Evolutionary conservation across 257 asterid genomes (phyloP).

Genomic region (Solanum appendiculatum): DNA sequence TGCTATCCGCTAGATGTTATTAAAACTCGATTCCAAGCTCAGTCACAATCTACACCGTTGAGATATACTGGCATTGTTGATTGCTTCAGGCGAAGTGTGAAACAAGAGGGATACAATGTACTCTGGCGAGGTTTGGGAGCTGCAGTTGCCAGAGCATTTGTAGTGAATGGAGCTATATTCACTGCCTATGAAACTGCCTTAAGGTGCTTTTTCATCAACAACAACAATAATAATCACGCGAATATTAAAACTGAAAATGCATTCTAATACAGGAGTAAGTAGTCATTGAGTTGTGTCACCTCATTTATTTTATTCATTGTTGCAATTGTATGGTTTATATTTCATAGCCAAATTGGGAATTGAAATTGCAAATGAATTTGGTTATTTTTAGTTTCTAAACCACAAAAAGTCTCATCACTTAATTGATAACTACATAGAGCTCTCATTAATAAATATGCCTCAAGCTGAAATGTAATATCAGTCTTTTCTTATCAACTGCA

Average conservation of each 20-base stretch:
- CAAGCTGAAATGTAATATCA: conserved; percentile 2
- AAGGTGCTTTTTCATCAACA: conserved; percentile 28
- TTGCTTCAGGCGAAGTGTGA: conserved; percentile 39
- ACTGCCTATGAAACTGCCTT: conserved; percentile 65
- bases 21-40: conserved; percentile 66
- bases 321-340: background rate
- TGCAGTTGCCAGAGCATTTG: conserved; percentile 59
- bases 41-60: conserved; percentile 13
- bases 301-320: background rate
- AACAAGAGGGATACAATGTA: conserved; percentile 46
- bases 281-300: background rate
- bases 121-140: conserved; percentile 87
- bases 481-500: conserved; percentile 57
- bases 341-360: background rate
- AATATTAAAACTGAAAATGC: conserved; percentile 18
- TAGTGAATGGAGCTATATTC: conserved; percentile 66
- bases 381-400: conserved; percentile 23
- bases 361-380: background rate
- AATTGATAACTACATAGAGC: conserved; percentile 40
- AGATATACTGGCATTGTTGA: conserved; percentile 43
- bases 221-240: conserved; percentile 6
- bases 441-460: conserved; percentile 66
- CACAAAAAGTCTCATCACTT: conserved; percentile 45
- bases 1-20: conserved; percentile 74
- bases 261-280: conserved; percentile 1